A percentile compares a stretch with the other conserved stretches of the same genome.
Evolutionary conservation across 768 basidiomycete species (phyloP).

Genomic region (Amanita rubescens): DNA sequence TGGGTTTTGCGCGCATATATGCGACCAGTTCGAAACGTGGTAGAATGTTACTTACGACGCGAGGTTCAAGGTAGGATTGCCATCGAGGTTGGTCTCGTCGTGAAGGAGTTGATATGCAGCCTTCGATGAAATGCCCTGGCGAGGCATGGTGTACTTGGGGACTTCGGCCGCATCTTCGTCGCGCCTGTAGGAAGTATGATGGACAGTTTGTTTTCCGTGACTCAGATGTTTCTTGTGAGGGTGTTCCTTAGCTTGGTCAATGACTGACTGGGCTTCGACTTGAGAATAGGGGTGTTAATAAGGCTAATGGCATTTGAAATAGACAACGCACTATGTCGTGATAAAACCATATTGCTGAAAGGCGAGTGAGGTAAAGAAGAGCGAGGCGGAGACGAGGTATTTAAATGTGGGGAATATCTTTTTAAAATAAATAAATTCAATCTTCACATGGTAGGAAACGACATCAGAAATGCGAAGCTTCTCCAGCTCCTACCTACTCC

Average conservation of each 20-base stretch:
- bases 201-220: constrained; percentile 17
- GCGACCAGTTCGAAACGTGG: neutral
- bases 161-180: constrained; percentile 31
- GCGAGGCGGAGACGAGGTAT: neutral
- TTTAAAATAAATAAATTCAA: neutral
- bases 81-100: constrained; percentile 52
- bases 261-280: constrained; percentile 46
- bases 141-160: constrained; percentile 41
- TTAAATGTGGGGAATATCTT: neutral
- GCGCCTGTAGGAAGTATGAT: constrained; percentile 30
- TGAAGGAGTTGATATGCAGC: constrained; percentile 43
- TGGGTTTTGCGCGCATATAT: too few species aligned
- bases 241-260: constrained; percentile 32
- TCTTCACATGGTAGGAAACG: too few species aligned
- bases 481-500: too few species aligned
- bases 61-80: constrained; percentile 54
- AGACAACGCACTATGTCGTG: constrained; percentile 6
- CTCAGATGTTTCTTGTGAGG: constrained; percentile 29
- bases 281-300: neutral
- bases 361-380: neutral
- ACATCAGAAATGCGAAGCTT: too few species aligned
- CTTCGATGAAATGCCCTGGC: constrained; percentile 33
- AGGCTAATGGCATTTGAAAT: neutral
- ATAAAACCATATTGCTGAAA: neutral
- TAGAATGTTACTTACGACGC: constrained; percentile 43